Conservation (phyloP, 257 asterid genomes). For the Plantago major region DNA sequence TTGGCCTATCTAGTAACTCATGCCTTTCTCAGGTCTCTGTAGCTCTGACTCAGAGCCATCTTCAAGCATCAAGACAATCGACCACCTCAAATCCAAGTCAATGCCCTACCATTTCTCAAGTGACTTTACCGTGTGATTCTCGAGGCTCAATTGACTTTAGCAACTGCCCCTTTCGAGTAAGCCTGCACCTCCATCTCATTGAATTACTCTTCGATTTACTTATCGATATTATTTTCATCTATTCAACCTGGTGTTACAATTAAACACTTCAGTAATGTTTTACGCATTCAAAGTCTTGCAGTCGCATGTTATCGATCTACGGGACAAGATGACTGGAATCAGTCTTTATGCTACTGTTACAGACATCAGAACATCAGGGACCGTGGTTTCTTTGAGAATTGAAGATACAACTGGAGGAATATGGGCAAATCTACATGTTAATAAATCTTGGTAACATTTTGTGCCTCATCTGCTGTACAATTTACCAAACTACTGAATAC, state of each 20-base stretch:
- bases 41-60: constrained; percentile 68
- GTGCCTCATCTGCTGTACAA: neutral
- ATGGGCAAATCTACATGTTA: constrained; percentile 71
- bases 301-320: constrained; percentile 76
- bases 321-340: constrained; percentile 85
- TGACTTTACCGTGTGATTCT: constrained; percentile 83
- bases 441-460: constrained; percentile 51
- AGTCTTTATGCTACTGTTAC: constrained; percentile 72
- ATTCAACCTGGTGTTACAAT: neutral
- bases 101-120: constrained; percentile 74
- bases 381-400: constrained; percentile 49
- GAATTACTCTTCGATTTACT: neutral
- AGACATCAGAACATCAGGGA: constrained; percentile 44
- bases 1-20: constrained; percentile 8
- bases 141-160: constrained; percentile 88
- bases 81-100: constrained; percentile 49
- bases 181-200: constrained; percentile 25
- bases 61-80: constrained; percentile 57
- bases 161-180: constrained; percentile 82
- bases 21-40: constrained; percentile 52
- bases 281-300: constrained; percentile 60
- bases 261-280: constrained; percentile 24
- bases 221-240: neutral
- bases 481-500: too few relatives aligned
- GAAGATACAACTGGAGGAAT: constrained; percentile 74